Conservation (phyloP, 176 grass and related monocot genomes). For the Typha latifolia region DNA sequence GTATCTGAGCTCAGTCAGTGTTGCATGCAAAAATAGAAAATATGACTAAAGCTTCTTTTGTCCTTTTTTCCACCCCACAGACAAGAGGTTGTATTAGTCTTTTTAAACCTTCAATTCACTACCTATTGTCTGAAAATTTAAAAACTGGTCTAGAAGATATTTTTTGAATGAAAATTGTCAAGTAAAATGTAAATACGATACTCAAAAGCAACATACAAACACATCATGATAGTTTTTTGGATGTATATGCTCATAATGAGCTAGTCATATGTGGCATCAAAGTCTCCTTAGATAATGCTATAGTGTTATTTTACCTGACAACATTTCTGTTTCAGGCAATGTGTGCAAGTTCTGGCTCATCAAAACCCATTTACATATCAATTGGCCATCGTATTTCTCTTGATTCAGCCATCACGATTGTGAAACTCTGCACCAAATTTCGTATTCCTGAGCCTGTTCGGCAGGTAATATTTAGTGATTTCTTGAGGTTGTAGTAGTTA, state of each 20-base stretch:
- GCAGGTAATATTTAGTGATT: slow-evolving; percentile 39
- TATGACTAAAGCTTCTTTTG: not conserved
- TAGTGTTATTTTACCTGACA: not conserved
- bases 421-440: slow-evolving; percentile 61
- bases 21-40: not conserved
- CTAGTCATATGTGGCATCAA: too few relatives aligned
- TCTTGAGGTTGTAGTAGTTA: not conserved
- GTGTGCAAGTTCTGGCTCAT: slow-evolving; percentile 39
- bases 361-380: slow-evolving; percentile 69
- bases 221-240: too few relatives aligned
- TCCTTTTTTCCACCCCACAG: not conserved
- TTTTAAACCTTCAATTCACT: not conserved
- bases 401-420: slow-evolving; percentile 38
- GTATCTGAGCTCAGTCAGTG: slow-evolving; percentile 1
- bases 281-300: too few relatives aligned
- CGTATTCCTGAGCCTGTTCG: slow-evolving; percentile 73
- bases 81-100: not conserved
- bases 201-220: too few relatives aligned
- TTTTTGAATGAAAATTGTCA: too few relatives aligned
- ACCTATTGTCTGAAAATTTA: not conserved
- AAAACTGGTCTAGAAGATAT: too few relatives aligned
- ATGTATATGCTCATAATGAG: too few relatives aligned
- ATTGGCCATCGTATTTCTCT: slow-evolving; percentile 77
- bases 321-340: slow-evolving; percentile 39
- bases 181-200: too few relatives aligned